Base-by-base conservation (phyloP, 2,329 filamentous ascomycete genomes). In the Beauveria caledonica region DNA sequence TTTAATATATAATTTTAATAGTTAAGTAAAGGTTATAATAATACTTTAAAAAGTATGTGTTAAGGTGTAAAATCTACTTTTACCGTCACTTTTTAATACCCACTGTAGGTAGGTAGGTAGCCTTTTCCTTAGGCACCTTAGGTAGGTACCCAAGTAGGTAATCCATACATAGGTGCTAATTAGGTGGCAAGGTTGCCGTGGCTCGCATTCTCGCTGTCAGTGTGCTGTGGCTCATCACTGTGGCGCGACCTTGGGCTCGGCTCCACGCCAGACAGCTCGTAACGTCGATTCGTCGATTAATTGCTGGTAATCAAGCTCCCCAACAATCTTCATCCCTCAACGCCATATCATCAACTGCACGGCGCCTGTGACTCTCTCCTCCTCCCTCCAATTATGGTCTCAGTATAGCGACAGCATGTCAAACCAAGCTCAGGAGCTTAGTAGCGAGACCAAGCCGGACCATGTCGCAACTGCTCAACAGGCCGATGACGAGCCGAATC, bases 261-360 rank as follows among this genome's bases (percentile, higher is more conserved):
- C 58, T 52, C 50, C 55, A 45, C 51, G 58, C 61, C 60, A 58
- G 5, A 36, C 52, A 58, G 62, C 62, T 61, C 62, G 62, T 63
- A 58, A 63, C 62, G 62, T 71, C 70, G 70, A 67, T 70, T 33
- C 10, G 29, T 33, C 10, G 29, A n/a, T 63, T 36, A 15, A 51
- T 33, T 53, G 21, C 42, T 44, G 21, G 5, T 36, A 46, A 39
- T 39, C 50, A 40, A 48, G 48, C 48, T 40, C 48, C 60, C 19
- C 53, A 44, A 55, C 39, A 51, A 40, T 29, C 21, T 45, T 29
- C 53, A 27, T 52, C 19, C 17, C 48, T 23, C 48, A 45, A 52
- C 10, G 27, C 36, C 25, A 57, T 52, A 40, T 21, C 40, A 7
- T n/a, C 39, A 9, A 5, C 39, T 51, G 25, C 19, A 36, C 44